phyloP scores from a whole-genome alignment of 495 filamentous ascomycete genomes.

The Talaromyces adpressus region DNA sequence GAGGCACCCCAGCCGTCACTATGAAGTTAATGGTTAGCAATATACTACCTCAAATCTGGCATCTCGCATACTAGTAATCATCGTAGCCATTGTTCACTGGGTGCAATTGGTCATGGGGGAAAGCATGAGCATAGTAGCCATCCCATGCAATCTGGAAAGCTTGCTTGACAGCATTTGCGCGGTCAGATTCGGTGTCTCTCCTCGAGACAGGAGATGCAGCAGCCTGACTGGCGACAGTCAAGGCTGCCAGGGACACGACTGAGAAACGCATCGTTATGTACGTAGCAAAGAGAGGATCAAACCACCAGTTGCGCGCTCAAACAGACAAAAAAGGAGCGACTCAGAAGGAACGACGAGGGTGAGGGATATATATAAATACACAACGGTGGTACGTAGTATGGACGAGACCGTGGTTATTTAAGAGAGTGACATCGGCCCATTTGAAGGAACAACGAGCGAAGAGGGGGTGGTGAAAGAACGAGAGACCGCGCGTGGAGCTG shows the following conservation, averaged over 20 bases:
- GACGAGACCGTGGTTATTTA: not conserved
- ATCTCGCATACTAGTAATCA: constrained; percentile 56
- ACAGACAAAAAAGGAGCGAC: constrained; percentile 2
- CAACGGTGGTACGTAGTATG: not conserved
- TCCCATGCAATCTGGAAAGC: constrained; percentile 74
- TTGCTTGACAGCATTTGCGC: constrained; percentile 62
- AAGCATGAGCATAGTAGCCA: constrained; percentile 74
- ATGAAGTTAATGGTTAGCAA: not conserved
- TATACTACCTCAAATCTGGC: too few relatives aligned
- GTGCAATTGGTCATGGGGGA: constrained; percentile 68
- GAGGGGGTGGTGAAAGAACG: not conserved
- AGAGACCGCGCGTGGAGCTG: not conserved
- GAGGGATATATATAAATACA: constrained; percentile 1
- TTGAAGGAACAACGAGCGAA: not conserved
- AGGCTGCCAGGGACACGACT: constrained; percentile 18
- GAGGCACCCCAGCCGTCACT: constrained; percentile 87
- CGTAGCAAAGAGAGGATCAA: not conserved
- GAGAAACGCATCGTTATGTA: constrained; percentile 23
- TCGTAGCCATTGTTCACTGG: constrained; percentile 57
- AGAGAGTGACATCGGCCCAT: constrained; percentile 3
- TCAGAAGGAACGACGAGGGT: not conserved
- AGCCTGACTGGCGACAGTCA: constrained; percentile 21
- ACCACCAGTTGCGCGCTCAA: not conserved
- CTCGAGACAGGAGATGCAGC: constrained; percentile 9
- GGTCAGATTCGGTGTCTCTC: constrained; percentile 14